These are phyloP conservation scores for Thielaviopsis populi DNA, from an alignment of 2,329 filamentous ascomycete species.

Conservation along the genomic window DNA sequence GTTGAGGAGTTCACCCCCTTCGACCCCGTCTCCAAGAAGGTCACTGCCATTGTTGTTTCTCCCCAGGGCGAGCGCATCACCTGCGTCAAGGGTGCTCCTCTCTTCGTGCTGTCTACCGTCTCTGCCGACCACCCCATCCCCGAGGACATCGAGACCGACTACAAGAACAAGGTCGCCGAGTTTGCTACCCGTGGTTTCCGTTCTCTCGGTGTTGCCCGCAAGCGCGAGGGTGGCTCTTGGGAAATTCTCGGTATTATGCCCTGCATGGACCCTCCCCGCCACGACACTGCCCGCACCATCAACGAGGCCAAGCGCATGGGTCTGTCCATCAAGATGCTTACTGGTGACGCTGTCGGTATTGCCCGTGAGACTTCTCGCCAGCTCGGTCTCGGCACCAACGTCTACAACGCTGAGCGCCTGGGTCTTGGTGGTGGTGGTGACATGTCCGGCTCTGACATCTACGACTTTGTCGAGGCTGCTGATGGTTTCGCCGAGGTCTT, in stretches of 20 bases:
- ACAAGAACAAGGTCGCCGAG: conserved; percentile 85
- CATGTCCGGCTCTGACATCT: conserved; percentile 86
- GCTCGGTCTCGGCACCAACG: conserved; percentile 80
- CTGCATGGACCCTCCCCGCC: conserved; percentile 78
- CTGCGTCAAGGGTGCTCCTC: conserved; percentile 82
- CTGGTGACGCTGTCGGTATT: conserved; percentile 86
- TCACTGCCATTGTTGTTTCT: conserved; percentile 68
- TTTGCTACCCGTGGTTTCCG: conserved; percentile 89
- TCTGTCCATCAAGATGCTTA: conserved; percentile 91
- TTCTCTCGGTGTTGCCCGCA: conserved; percentile 83
- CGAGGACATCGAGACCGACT: conserved; percentile 61
- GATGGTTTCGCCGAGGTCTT: conserved; percentile 93
- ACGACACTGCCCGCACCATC: conserved; percentile 82
- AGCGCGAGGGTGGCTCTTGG: conserved; percentile 67
- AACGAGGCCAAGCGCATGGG: conserved; percentile 77
- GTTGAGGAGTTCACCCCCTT: conserved; percentile 76
- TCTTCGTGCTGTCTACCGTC: conserved; percentile 76
- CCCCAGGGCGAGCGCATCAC: conserved; percentile 70
- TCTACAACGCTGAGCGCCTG: conserved; percentile 86
- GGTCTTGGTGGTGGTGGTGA: conserved; percentile 80
- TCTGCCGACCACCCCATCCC: conserved; percentile 71
- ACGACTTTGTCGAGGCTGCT: conserved; percentile 88
- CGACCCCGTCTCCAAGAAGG: conserved; percentile 88
- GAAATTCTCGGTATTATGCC: conserved; percentile 93
- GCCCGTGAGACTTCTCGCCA: conserved; percentile 83